Conservation (phyloP, 2,329 filamentous ascomycete genomes). For the Aspergillus flavus region DNA sequence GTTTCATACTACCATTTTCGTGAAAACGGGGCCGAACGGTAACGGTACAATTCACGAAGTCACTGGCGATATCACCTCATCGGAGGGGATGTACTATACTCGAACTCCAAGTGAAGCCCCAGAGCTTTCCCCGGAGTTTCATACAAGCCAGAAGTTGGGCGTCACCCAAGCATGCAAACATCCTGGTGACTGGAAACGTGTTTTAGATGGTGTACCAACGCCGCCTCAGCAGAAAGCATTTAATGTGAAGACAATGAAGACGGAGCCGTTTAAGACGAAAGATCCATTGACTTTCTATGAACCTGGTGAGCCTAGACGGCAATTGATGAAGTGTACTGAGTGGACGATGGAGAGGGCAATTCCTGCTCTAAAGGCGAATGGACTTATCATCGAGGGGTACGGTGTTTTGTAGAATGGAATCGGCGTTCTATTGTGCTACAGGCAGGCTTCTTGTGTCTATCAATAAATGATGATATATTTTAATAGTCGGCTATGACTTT, state of each 20-base stretch:
- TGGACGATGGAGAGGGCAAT: slow-evolving; percentile 17
- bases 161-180: slow-evolving; percentile 5
- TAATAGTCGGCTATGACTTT: not conserved
- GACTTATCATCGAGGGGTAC: not conserved
- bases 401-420: not conserved
- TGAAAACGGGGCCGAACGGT: slow-evolving; percentile 6
- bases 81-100: slow-evolving; percentile 13
- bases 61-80: slow-evolving; percentile 14
- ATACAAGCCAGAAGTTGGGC: slow-evolving; percentile 6
- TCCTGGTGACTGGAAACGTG: slow-evolving; percentile 7
- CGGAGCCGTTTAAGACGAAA: slow-evolving; percentile 14
- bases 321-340: slow-evolving; percentile 19
- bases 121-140: slow-evolving; percentile 1
- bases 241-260: slow-evolving; percentile 15
- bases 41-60: slow-evolving; percentile 13
- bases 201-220: slow-evolving; percentile 5
- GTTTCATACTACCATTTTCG: slow-evolving; percentile 16
- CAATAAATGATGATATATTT: not conserved
- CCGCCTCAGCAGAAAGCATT: slow-evolving; percentile 18
- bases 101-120: not conserved
- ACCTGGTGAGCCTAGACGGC: slow-evolving; percentile 1
- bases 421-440: not conserved
- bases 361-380: slow-evolving; percentile 12
- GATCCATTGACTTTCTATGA: slow-evolving; percentile 12
- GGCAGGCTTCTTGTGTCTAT: not conserved